Base-by-base conservation (phyloP, 2,329 filamentous ascomycete species). In the Fusarium bactridioides region DNA sequence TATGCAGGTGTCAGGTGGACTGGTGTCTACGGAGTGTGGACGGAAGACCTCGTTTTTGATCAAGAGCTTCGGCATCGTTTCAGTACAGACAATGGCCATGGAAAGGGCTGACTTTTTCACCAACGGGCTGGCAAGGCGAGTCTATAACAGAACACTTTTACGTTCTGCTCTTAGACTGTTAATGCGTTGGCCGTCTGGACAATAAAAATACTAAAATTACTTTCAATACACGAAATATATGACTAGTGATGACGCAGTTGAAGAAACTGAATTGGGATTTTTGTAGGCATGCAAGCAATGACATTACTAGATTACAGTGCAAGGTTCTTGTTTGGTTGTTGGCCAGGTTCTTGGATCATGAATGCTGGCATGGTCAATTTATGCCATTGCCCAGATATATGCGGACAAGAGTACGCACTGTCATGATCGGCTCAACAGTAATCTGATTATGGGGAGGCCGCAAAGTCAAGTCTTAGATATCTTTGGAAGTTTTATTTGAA, bases 11-110 rank as follows among this genome's bases (percentile, higher is more conserved):
- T 79, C 82, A 83, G 86, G 83, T 83, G 84, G 86, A 84, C 83
- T 84, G 88, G 88, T 89, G 88, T 90, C 87, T 88, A 85, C 83
- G 88, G 88, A 89, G 87, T 89, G 88, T 89, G 87, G 86, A 86
- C 83, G 86, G 86, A 87, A 86, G 84, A 84, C 82, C 82, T 88
- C 85, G 81, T 85, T 86, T 86, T 84, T 83, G 76, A 82, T 81
- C 80, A 83, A 83, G 78, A 82, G 79, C 82, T 83, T 84, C 82
- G 82, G 82, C 82, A 84, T 84, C 79, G 80, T 83, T 84, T 84
- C 83, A 83, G 83, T 81, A 83, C 79, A 80, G 80, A 82, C 80
- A 82, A 82, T 77, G 78, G 78, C 78, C 80, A 80, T 76, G 77
- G 78, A 79, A 73, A 74, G 78, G 78, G 78, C 76, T 78, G 78